Evolutionary conservation across 164 flowering plant genomes (phyloP).

Genomic region (Sextonia rubra): DNA sequence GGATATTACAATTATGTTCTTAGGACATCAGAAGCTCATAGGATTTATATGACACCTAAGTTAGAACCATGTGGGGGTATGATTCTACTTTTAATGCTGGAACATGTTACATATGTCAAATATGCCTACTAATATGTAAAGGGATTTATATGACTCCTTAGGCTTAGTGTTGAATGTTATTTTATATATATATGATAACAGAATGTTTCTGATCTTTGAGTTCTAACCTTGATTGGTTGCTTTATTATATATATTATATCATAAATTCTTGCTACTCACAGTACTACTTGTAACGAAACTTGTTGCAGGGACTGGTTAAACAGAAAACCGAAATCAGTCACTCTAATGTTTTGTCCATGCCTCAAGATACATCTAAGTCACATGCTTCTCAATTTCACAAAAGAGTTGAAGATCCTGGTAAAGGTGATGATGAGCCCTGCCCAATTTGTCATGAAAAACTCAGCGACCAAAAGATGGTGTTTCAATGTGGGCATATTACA

Average conservation of each 20-base stretch:
- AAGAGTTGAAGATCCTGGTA: conserved; percentile 18
- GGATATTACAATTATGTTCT: no score
- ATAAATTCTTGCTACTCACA: background rate
- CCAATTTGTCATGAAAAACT: conserved; percentile 93
- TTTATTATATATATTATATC: no score
- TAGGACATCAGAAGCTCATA: no score
- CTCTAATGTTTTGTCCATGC: conserved; percentile 24
- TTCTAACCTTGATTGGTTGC: no score
- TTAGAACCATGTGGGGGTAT: no score
- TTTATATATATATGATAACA: no score
- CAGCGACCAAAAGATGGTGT: conserved; percentile 75
- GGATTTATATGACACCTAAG: no score
- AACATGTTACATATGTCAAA: no score
- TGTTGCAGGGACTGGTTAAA: conserved; percentile 72
- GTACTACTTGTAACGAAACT: conserved; percentile 1
- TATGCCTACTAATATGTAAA: no score
- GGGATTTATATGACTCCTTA: no score
- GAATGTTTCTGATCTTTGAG: no score
- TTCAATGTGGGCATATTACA: conserved; percentile 88
- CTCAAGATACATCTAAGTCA: conserved; percentile 28
- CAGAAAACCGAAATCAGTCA: conserved; percentile 29
- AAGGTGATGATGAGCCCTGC: conserved; percentile 56
- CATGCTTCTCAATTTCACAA: conserved; percentile 11
- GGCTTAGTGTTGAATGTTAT: background rate
- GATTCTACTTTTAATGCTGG: no score